These are phyloP conservation scores for Podospora tetraspora DNA, from an alignment of 495 filamentous ascomycete genomes.

Conservation along the genomic window DNA sequence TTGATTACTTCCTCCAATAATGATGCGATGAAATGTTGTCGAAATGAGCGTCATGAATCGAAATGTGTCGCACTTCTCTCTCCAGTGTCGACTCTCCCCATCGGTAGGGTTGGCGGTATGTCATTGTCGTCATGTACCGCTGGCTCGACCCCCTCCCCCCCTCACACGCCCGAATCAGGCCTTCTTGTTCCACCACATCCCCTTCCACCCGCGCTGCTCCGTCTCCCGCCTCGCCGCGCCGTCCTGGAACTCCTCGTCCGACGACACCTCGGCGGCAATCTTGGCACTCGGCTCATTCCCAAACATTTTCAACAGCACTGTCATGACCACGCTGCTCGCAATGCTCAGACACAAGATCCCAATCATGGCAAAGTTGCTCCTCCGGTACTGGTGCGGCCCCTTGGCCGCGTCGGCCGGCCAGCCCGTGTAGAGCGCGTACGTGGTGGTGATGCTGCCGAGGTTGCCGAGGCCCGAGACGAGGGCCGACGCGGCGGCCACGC, in stretches of 20 bases:
- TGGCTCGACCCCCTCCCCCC: slow-evolving; percentile 6
- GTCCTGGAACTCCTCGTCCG: slow-evolving; percentile 54
- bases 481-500: slow-evolving; percentile 82
- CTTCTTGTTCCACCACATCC: slow-evolving; percentile 47
- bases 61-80: background rate
- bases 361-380: slow-evolving; percentile 83
- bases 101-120: slow-evolving; percentile 5
- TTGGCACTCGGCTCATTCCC: slow-evolving; percentile 51
- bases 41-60: slow-evolving; percentile 14
- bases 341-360: slow-evolving; percentile 79
- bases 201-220: slow-evolving; percentile 61
- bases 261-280: slow-evolving; percentile 32
- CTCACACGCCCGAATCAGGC: slow-evolving; percentile 2
- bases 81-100: background rate
- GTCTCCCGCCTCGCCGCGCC: slow-evolving; percentile 65
- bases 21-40: slow-evolving; percentile 5
- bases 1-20: background rate
- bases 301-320: slow-evolving; percentile 56
- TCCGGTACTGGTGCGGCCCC: slow-evolving; percentile 67
- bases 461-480: slow-evolving; percentile 84
- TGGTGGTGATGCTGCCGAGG: slow-evolving; percentile 76
- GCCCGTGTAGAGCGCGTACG: slow-evolving; percentile 82
- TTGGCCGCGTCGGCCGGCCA: slow-evolving; percentile 67
- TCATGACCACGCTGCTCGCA: slow-evolving; percentile 60
- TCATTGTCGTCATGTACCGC: slow-evolving; percentile 14